Conservation (phyloP, 176 grass and related monocot genomes). For the Carex kokanica region DNA sequence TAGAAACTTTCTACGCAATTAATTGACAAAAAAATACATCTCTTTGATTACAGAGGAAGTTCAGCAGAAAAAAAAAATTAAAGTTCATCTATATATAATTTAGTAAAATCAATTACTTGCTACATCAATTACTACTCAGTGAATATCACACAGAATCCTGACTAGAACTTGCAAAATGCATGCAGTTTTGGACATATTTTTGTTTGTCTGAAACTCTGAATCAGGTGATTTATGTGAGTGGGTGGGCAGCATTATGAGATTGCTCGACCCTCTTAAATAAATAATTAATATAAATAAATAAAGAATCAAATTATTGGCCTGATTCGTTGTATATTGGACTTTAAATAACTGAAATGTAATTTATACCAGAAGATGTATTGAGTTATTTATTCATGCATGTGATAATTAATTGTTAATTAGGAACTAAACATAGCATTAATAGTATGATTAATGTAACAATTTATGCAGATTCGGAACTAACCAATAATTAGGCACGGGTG, state of each 20-base stretch:
- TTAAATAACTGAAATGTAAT: not conserved
- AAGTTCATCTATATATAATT: not conserved
- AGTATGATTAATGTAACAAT: conserved; percentile 6
- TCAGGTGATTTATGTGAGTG: conserved; percentile 14
- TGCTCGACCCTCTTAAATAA: not conserved
- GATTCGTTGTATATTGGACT: not conserved
- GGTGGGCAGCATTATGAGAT: conserved; percentile 5
- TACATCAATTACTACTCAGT: not conserved
- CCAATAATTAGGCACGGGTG: conserved; percentile 46
- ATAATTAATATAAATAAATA: not conserved
- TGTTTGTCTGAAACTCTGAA: conserved; percentile 22
- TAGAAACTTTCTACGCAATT: conserved; percentile 12
- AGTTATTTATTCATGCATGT: conserved; percentile 17
- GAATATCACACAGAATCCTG: not conserved
- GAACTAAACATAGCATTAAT: not conserved
- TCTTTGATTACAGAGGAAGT: not conserved
- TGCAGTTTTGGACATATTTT: conserved; percentile 6
- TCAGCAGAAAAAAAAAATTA: not conserved
- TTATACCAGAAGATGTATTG: conserved; percentile 13
- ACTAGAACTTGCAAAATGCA: conserved; percentile 1
- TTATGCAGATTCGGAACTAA: conserved; percentile 35
- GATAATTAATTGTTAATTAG: not conserved
- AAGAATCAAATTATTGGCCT: conserved; percentile 13
- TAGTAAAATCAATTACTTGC: not conserved
- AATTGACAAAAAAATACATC: not conserved